Conservation (phyloP, 2,329 filamentous ascomycete species). For the Xylaria sp. region DNA sequence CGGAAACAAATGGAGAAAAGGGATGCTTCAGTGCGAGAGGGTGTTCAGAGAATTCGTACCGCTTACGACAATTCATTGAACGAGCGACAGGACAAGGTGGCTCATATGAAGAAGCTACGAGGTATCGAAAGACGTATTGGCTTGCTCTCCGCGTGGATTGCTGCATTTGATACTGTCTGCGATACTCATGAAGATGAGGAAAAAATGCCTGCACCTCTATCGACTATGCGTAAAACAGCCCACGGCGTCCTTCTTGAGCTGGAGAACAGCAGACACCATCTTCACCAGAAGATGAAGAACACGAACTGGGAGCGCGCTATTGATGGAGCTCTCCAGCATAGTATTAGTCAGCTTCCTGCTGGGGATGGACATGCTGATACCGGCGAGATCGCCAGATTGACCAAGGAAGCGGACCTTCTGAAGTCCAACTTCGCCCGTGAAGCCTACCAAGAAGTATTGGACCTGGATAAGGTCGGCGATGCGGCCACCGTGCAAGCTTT, state of each 20-base stretch:
- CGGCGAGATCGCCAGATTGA: constrained; percentile 76
- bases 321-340: constrained; percentile 87
- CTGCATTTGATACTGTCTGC: constrained; percentile 86
- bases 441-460: constrained; percentile 77
- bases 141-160: constrained; percentile 90
- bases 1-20: constrained; percentile 90
- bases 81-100: constrained; percentile 82
- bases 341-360: constrained; percentile 78
- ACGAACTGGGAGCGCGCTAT: constrained; percentile 87
- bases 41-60: constrained; percentile 78
- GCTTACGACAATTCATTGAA: constrained; percentile 83
- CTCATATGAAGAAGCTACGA: constrained; percentile 82
- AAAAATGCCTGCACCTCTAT: constrained; percentile 73
- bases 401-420: constrained; percentile 84
- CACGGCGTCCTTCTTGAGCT: constrained; percentile 89
- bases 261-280: constrained; percentile 88
- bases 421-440: constrained; percentile 86
- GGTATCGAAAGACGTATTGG: constrained; percentile 86
- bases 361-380: constrained; percentile 72
- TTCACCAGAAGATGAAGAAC: constrained; percentile 83
- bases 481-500: constrained; percentile 82
- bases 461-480: constrained; percentile 86
- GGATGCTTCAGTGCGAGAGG: constrained; percentile 78
- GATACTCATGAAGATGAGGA: constrained; percentile 75
- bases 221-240: constrained; percentile 85